Evolutionary conservation across 768 basidiomycete species (phyloP).

Genomic region (Holtermannia corniformis): DNA sequence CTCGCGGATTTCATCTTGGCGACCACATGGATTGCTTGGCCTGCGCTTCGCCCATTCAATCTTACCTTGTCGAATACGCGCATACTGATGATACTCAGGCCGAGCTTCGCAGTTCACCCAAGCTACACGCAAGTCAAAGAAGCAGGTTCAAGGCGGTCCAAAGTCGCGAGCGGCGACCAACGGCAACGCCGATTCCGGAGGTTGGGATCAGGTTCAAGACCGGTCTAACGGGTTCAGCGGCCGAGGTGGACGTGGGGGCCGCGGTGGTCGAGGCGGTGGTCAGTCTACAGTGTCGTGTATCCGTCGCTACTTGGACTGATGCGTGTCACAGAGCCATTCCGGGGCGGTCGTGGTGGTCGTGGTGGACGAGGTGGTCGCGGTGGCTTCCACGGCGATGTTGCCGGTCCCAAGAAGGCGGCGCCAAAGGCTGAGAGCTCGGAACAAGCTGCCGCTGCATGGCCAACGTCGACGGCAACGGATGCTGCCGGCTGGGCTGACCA

Average conservation of each 20-base stretch:
- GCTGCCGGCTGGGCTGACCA: constrained; percentile 35
- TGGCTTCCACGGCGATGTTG: constrained; percentile 26
- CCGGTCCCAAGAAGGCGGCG: constrained; percentile 4
- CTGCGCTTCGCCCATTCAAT: too few species aligned
- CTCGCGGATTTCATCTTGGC: too few species aligned
- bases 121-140: constrained; percentile 32
- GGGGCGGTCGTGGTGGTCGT: constrained; percentile 36
- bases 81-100: constrained; percentile 18
- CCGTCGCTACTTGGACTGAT: neutral
- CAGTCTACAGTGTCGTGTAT: constrained; percentile 7
- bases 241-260: constrained; percentile 33
- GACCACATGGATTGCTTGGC: neutral
- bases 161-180: constrained; percentile 18
- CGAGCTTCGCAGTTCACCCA: constrained; percentile 41
- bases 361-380: constrained; percentile 41
- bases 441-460: constrained; percentile 5
- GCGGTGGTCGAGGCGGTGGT: constrained; percentile 34
- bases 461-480: constrained; percentile 31
- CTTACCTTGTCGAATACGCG: too few species aligned
- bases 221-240: constrained; percentile 27
- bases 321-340: constrained; percentile 16
- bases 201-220: constrained; percentile 28
- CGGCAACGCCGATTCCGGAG: constrained; percentile 33
- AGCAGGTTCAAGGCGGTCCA: constrained; percentile 25
- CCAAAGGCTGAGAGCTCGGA: neutral